phyloP scores from a whole-genome alignment of 2,329 filamentous ascomycete genomes.

The Pestalotiopsis sp. region DNA sequence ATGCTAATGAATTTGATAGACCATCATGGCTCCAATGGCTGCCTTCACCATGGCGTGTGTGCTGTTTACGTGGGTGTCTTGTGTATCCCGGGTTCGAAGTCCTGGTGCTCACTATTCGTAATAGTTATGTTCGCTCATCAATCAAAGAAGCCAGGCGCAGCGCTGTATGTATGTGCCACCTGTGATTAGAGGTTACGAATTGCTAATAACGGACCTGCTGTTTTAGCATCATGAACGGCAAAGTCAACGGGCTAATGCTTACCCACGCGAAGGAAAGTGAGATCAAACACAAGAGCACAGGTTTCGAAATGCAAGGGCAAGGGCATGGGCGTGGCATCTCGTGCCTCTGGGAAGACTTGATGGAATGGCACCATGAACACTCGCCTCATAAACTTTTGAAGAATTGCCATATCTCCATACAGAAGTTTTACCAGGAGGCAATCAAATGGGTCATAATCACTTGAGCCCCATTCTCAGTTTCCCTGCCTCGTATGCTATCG shows the following conservation, averaged over 20 bases:
- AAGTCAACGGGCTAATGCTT: background rate
- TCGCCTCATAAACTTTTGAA: too few relatives aligned
- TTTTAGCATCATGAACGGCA: background rate
- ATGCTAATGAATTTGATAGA: background rate
- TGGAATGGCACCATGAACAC: too few relatives aligned
- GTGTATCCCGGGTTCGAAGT: background rate
- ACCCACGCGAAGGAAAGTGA: background rate
- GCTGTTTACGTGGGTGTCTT: constrained; percentile 8
- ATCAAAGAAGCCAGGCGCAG: constrained; percentile 15
- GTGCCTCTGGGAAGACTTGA: too few relatives aligned
- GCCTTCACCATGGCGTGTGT: constrained; percentile 17
- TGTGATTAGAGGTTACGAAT: background rate
- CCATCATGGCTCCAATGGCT: constrained; percentile 15
- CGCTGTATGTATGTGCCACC: background rate
- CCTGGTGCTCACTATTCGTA: background rate
- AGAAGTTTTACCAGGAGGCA: too few relatives aligned
- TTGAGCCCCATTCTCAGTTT: too few relatives aligned
- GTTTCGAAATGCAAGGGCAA: background rate
- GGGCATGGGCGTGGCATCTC: too few relatives aligned
- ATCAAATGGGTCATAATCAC: too few relatives aligned
- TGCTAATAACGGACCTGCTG: background rate
- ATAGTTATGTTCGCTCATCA: constrained; percentile 14
- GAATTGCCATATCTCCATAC: too few relatives aligned
- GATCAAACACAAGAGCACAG: background rate
- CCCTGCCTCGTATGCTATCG: too few relatives aligned